Percentiles rank a stretch among this genome's conserved stretches.
These are phyloP conservation scores for Solanum habrochaites DNA, from an alignment of 257 asterid genomes.

Conservation along the genomic window DNA sequence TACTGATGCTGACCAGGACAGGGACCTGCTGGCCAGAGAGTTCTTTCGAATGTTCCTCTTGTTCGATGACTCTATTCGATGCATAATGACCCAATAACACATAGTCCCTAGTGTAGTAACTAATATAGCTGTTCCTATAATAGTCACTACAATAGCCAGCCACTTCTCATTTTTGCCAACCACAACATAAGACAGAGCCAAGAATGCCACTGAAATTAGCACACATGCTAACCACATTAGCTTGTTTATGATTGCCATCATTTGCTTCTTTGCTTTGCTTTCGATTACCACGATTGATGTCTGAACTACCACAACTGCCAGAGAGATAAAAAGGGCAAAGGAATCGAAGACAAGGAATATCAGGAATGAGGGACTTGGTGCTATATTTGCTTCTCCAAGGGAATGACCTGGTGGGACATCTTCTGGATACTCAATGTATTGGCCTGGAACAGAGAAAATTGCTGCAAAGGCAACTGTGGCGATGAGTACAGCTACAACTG, in stretches of 20 bases:
- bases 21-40: conserved; percentile 20
- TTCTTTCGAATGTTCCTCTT: conserved; percentile 24
- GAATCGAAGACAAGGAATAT: conserved; percentile 38
- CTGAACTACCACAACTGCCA: conserved; percentile 43
- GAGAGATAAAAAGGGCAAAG: conserved; percentile 33
- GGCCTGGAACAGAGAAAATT: conserved; percentile 34
- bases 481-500: conserved; percentile 41
- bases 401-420: conserved; percentile 23
- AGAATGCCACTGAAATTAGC: conserved; percentile 30
- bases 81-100: conserved; percentile 45
- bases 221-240: conserved; percentile 48
- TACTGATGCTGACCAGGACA: conserved; percentile 35
- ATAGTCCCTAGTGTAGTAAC: conserved; percentile 36
- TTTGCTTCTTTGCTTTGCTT: conserved; percentile 42
- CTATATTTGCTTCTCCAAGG: conserved; percentile 43
- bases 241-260: conserved; percentile 52
- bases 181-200: conserved; percentile 30
- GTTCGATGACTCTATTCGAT: conserved; percentile 22
- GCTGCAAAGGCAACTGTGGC: conserved; percentile 15
- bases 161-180: conserved; percentile 27
- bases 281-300: conserved; percentile 39
- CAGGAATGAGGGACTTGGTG: conserved; percentile 19
- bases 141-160: conserved; percentile 39
- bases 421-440: conserved; percentile 19
- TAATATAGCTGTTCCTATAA: conserved; percentile 35